Base-by-base conservation (phyloP, 2,329 filamentous ascomycete species). In the Elsinoe necatrix region DNA sequence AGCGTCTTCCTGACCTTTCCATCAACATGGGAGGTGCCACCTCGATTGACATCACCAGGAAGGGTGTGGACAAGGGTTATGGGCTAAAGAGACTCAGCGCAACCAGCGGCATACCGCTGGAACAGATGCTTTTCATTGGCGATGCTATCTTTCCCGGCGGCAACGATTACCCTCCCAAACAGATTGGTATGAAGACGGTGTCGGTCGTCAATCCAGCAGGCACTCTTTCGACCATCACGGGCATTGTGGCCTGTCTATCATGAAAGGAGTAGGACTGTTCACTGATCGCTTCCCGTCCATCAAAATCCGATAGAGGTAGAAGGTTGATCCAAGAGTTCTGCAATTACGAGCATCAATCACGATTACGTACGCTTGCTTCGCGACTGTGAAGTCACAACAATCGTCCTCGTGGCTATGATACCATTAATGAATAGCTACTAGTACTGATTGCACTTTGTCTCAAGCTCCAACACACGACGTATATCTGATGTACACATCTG, bases 11-110 rank as follows among this genome's bases (percentile, higher is more conserved):
- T 0, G 66, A 65, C 4, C 60, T 73, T 8, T 72, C 70, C 1
- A 71, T 73, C 56, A 71, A 72, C 60, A 71, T 73, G 68, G 71
- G 71, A 39, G 71, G 71, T 6, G 65, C 71, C 3, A 73, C 70
- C 18, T 70, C 68, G 0, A 73, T 73, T 43, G 71, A 73, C 57
- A 69, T 73, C 31, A 73, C 71, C 2, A 64, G 65, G 39, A 63
- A 69, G 58, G 71, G 70, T 23, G 71, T 73, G 29, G 69, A 73
- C 59, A 73, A 73, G 64, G 71, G 54, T 5, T 64, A 64, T 52
- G 63, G 65, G 2, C 27, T 66, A 60, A 61, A 61, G 64, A 65
- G 57, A 59, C 41, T 67, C 60, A 47, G 65, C 16, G 61, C 62
- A 8, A 59, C 51, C 41, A 66, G 69, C 57, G 65, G 66, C 3